Conservation (phyloP, 208 protist genomes). For the Blastocrithidia nonstop region DNA sequence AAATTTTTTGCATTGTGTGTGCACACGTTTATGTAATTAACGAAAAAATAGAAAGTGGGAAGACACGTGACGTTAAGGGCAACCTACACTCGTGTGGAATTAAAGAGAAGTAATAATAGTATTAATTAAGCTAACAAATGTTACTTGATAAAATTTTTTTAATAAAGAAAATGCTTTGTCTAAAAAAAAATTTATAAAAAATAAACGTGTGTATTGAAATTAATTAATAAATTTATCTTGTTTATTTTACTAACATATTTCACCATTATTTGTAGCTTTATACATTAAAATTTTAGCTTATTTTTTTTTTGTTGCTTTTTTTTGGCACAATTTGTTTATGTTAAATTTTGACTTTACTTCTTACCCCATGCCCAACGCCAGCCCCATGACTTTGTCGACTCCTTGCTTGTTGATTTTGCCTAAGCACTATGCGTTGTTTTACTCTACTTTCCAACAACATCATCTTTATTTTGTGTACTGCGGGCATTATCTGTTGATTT, state of each 20-base stretch:
- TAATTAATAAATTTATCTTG: neutral
- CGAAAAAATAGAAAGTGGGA: too few species aligned
- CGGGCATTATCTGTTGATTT: too few species aligned
- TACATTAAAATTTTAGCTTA: neutral
- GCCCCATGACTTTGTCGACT: slow-evolving; percentile 2
- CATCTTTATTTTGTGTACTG: too few species aligned
- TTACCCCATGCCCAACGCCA: slow-evolving; percentile 1
- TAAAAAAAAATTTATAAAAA: neutral
- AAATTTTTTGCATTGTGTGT: too few species aligned
- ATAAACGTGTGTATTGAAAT: neutral
- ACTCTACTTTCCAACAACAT: too few species aligned
- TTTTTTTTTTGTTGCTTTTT: neutral
- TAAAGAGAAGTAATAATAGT: too few species aligned
- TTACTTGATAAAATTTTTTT: neutral
- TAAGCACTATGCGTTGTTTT: too few species aligned
- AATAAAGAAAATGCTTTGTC: neutral
- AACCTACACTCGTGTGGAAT: too few species aligned
- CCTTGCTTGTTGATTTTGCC: neutral
- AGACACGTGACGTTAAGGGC: too few species aligned
- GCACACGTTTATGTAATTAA: too few species aligned
- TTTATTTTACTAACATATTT: neutral
- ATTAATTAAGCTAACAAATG: too few species aligned
- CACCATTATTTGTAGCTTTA: neutral
- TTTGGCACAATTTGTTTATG: neutral
- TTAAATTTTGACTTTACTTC: neutral